phyloP scores from a whole-genome alignment of 73 alveolate species.

The Effrenium voratum region DNA sequence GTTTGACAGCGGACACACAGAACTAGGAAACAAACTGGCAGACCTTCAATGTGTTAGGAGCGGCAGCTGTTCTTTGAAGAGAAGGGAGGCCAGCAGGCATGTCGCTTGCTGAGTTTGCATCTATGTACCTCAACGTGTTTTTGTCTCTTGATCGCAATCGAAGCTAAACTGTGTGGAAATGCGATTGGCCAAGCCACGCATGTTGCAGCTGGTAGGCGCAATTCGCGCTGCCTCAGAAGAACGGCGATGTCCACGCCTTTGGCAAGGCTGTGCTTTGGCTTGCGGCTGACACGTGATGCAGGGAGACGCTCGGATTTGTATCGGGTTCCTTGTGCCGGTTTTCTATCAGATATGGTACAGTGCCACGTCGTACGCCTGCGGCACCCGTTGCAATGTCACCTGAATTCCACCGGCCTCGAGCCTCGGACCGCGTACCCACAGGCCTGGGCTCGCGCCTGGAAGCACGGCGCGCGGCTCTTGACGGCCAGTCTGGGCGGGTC shows the following conservation, averaged over 20 bases:
- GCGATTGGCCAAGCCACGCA: not conserved
- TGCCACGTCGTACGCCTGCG: too few species aligned
- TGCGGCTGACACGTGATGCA: not conserved
- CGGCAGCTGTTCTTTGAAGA: constrained; percentile 69
- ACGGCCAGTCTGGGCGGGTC: too few species aligned
- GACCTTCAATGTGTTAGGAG: not conserved
- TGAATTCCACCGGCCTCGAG: not conserved
- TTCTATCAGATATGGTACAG: too few species aligned
- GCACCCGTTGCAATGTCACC: too few species aligned
- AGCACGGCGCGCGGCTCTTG: not conserved
- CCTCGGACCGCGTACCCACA: not conserved
- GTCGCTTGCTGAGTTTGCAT: not conserved
- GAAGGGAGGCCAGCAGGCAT: not conserved
- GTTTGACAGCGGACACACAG: too few species aligned
- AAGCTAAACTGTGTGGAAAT: not conserved
- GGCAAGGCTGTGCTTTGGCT: not conserved
- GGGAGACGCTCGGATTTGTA: too few species aligned
- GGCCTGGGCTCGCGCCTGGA: not conserved
- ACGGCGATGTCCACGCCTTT: constrained; percentile 67
- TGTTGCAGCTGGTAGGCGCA: not conserved
- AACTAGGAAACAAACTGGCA: not conserved
- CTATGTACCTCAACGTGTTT: not conserved
- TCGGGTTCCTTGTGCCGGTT: too few species aligned
- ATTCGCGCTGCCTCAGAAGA: constrained; percentile 54
- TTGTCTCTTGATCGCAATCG: too few species aligned